Percentiles rank a stretch among this genome's conserved stretches.
Conservation (phyloP, 129 eudicot genomes). For the sunflower (Helianthus annuus) region HanXRQr2.0-SUNRISE NC_035441.2:119918143-119918642, state of each 20-base stretch:
- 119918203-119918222: too few species aligned
- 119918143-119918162: too few species aligned
- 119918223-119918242: too few species aligned
- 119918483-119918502: conserved; percentile 7
- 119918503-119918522: conserved; percentile 3
- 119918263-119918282: too few species aligned
- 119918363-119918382: conserved; percentile 69
- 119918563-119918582: too few species aligned
- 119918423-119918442: conserved; percentile 94
- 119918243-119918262: too few species aligned
- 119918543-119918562: too few species aligned
- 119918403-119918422: conserved; percentile 93
- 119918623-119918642: too few species aligned
- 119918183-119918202: too few species aligned
- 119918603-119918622: too few species aligned
- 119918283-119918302: conserved; percentile 93
- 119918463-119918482: conserved; percentile 63
- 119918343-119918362: conserved; percentile 85
- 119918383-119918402: conserved; percentile 62
- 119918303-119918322: conserved; percentile 97
- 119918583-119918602: too few species aligned
- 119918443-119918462: conserved; percentile 96
- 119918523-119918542: not conserved
- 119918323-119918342: conserved; percentile 87
- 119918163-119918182: too few species aligned